Conservation (phyloP, 2,329 filamentous ascomycete species). For the Zasmidium angulare region DNA sequence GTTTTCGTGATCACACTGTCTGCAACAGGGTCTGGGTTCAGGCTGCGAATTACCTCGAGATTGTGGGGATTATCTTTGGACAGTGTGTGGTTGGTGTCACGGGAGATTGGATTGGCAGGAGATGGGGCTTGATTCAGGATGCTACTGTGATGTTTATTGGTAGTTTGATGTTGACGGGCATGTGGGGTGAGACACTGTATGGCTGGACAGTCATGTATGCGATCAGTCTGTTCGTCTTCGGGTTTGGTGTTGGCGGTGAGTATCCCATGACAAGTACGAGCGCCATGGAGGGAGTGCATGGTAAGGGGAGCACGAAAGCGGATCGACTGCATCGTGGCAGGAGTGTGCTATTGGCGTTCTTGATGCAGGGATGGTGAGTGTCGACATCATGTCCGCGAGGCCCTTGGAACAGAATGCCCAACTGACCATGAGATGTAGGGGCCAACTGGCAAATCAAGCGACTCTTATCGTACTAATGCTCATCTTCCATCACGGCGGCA, state of each 20-base stretch:
- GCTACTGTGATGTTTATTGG: constrained; percentile 88
- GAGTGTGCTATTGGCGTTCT: constrained; percentile 87
- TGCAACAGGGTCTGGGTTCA: constrained; percentile 78
- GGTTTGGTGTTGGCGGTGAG: constrained; percentile 70
- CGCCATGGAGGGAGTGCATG: constrained; percentile 71
- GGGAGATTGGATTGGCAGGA: constrained; percentile 76
- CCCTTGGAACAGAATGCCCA: too few relatives aligned
- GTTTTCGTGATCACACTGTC: constrained; percentile 40
- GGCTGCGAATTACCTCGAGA: constrained; percentile 83
- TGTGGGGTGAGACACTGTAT: constrained; percentile 79
- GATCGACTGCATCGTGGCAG: constrained; percentile 90
- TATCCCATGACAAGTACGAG: constrained; percentile 96
- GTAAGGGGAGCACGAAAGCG: constrained; percentile 80
- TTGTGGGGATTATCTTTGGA: constrained; percentile 87
- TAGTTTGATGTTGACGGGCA: constrained; percentile 81
- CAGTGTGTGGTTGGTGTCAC: constrained; percentile 80
- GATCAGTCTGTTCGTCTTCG: constrained; percentile 86
- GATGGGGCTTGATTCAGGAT: constrained; percentile 91
- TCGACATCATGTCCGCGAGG: too few relatives aligned
- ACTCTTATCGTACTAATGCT: constrained; percentile 79
- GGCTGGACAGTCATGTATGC: constrained; percentile 95
- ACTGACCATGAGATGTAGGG: constrained; percentile 34
- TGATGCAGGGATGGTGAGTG: constrained; percentile 84
- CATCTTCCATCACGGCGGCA: constrained; percentile 79
- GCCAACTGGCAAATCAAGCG: constrained; percentile 87